Conservation (phyloP, 345 rosid genomes). For the Moringa oleifera region DNA sequence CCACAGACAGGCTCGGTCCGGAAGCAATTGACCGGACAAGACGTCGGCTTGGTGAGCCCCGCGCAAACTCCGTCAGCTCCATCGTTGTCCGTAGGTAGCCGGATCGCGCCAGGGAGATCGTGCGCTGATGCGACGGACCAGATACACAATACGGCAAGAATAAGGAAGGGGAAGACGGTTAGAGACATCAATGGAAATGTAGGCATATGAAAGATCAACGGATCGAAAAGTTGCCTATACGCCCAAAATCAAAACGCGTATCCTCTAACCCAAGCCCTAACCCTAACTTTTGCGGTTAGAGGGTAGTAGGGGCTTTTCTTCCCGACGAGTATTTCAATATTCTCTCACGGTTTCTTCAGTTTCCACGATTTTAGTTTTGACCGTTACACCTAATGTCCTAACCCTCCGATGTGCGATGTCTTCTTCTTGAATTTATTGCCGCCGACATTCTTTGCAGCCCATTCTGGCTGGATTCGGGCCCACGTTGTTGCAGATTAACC, state of each 20-base stretch:
- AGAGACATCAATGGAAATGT: conserved; percentile 8
- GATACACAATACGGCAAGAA: conserved; percentile 9
- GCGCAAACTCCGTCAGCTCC: conserved; percentile 35
- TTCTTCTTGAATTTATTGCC: too few relatives aligned
- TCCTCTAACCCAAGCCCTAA: conserved; percentile 8
- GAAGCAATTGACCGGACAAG: conserved; percentile 85
- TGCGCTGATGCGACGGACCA: conserved; percentile 26
- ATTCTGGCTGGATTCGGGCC: too few relatives aligned
- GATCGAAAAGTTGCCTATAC: background rate
- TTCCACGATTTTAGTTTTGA: too few relatives aligned
- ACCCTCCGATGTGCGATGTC: too few relatives aligned
- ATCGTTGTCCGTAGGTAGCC: conserved; percentile 27
- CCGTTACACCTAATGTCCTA: too few relatives aligned
- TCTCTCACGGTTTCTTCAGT: too few relatives aligned
- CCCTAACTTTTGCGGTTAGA: too few relatives aligned
- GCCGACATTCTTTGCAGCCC: too few relatives aligned
- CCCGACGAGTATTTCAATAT: too few relatives aligned
- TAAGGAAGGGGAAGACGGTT: conserved; percentile 7
- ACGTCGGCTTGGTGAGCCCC: conserved; percentile 28
- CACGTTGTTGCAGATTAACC: too few relatives aligned
- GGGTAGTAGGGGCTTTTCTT: too few relatives aligned
- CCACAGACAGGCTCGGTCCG: conserved; percentile 90
- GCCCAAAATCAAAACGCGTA: background rate
- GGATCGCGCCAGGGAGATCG: conserved; percentile 15
- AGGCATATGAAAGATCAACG: conserved; percentile 5